Conservation (phyloP, 2,329 filamentous ascomycete genomes). For the Neonectria neomacrospora region DNA sequence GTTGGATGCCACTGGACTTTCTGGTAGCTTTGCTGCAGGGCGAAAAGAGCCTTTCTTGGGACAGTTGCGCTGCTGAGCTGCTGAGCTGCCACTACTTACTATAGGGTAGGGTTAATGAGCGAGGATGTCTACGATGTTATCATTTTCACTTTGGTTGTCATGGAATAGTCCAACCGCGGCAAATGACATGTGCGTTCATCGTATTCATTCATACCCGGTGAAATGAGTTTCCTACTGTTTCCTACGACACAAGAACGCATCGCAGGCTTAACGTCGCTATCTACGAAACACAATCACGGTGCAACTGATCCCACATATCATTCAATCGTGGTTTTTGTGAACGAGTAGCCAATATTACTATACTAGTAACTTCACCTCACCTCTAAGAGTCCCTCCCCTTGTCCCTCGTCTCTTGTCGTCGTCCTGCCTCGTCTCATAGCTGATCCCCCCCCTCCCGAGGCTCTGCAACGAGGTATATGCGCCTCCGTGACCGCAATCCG, state of each 20-base stretch:
- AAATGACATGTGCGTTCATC: neutral
- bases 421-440: neutral
- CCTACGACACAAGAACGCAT: neutral
- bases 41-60: too few species aligned
- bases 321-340: neutral
- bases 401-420: too few species aligned
- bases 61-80: too few species aligned
- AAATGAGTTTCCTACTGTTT: neutral
- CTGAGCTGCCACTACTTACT: too few species aligned
- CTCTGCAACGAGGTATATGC: slow-evolving; percentile 1
- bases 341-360: slow-evolving; percentile 6
- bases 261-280: neutral
- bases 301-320: neutral
- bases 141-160: too few species aligned
- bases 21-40: too few species aligned
- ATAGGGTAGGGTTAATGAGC: too few species aligned
- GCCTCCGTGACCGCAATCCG: neutral
- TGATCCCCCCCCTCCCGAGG: neutral
- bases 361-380: neutral
- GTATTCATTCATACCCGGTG: neutral
- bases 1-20: neutral
- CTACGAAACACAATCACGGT: neutral
- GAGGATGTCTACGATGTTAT: too few species aligned
- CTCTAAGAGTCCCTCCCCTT: neutral
- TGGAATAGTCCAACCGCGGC: too few species aligned